A percentile compares a stretch with the other conserved stretches of the same genome.
Evolutionary conservation across 768 basidiomycete genomes (phyloP).

Genomic region (Leccinum imitatum): DNA sequence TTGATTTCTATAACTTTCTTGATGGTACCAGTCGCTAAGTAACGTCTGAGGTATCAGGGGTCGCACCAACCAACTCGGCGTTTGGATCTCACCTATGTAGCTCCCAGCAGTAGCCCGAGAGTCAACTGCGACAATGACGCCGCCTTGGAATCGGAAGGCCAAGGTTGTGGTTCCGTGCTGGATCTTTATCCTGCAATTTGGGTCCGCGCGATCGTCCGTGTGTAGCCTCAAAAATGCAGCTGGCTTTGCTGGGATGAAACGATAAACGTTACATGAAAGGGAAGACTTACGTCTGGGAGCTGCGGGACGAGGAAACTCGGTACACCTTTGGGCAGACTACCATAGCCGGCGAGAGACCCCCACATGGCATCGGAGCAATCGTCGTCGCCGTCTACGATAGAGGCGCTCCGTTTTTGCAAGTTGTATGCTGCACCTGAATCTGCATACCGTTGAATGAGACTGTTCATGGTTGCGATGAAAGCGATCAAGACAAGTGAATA

Average conservation of each 20-base stretch:
- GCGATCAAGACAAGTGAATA: neutral
- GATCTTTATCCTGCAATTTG: conserved; percentile 91
- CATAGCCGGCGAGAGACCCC: conserved; percentile 85
- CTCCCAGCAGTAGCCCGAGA: conserved; percentile 96
- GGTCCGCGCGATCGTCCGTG: conserved; percentile 95
- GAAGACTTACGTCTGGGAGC: conserved; percentile 67
- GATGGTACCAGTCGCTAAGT: conserved; percentile 88
- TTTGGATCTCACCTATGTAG: conserved; percentile 77
- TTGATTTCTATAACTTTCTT: conserved; percentile 99
- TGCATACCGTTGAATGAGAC: conserved; percentile 64
- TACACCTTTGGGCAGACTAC: conserved; percentile 66
- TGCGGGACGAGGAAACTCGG: conserved; percentile 73
- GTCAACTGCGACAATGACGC: conserved; percentile 99
- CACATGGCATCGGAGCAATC: conserved; percentile 68
- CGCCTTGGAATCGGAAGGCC: conserved; percentile 94
- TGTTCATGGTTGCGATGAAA: conserved; percentile 58
- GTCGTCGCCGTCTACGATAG: conserved; percentile 56
- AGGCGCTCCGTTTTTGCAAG: conserved; percentile 45
- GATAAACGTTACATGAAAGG: neutral
- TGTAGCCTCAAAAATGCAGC: conserved; percentile 87
- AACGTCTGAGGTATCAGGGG: neutral
- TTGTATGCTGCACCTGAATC: conserved; percentile 51
- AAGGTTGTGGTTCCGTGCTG: conserved; percentile 98
- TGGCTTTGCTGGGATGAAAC: conserved; percentile 54
- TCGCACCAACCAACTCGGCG: neutral